These are phyloP conservation scores for Nemania sp. DNA, from an alignment of 2,329 filamentous ascomycete genomes.

Conservation along the genomic window DNA sequence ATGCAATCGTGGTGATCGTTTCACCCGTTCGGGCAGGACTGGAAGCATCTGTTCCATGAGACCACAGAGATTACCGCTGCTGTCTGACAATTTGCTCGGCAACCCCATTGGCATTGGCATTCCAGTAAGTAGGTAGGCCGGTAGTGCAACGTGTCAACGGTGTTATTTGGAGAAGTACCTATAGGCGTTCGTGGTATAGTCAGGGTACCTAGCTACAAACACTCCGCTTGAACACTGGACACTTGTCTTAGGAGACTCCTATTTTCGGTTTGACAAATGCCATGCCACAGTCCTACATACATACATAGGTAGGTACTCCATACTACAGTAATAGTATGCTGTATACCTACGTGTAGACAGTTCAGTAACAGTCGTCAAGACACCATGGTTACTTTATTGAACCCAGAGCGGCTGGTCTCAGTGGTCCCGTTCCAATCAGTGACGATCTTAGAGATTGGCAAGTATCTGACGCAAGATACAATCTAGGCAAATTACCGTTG, in stretches of 20 bases:
- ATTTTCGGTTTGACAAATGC: constrained; percentile 36
- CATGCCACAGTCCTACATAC: constrained; percentile 15
- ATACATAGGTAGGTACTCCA: neutral
- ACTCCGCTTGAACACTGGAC: constrained; percentile 19
- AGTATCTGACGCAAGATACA: constrained; percentile 21
- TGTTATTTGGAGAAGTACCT: constrained; percentile 39
- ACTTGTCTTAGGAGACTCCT: constrained; percentile 20
- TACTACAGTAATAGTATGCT: constrained; percentile 5
- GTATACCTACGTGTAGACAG: neutral
- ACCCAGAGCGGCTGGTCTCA: constrained; percentile 11
- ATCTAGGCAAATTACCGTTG: constrained; percentile 16
- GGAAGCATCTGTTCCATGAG: constrained; percentile 47
- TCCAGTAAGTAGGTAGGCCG: too few species aligned
- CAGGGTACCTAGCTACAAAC: constrained; percentile 33
- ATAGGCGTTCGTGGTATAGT: constrained; percentile 15
- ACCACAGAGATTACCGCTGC: constrained; percentile 26
- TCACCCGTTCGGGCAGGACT: constrained; percentile 47
- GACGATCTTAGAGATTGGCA: constrained; percentile 31
- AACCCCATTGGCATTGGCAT: constrained; percentile 34
- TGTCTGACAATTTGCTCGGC: constrained; percentile 43
- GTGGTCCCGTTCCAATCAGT: constrained; percentile 11
- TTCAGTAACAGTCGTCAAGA: constrained; percentile 4
- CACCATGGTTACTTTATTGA: constrained; percentile 17
- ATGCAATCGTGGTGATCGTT: constrained; percentile 49
- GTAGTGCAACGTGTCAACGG: constrained; percentile 48